phyloP scores from a whole-genome alignment of 2,329 filamentous ascomycete species.

The Aspergillus quadrilineatus region DNA sequence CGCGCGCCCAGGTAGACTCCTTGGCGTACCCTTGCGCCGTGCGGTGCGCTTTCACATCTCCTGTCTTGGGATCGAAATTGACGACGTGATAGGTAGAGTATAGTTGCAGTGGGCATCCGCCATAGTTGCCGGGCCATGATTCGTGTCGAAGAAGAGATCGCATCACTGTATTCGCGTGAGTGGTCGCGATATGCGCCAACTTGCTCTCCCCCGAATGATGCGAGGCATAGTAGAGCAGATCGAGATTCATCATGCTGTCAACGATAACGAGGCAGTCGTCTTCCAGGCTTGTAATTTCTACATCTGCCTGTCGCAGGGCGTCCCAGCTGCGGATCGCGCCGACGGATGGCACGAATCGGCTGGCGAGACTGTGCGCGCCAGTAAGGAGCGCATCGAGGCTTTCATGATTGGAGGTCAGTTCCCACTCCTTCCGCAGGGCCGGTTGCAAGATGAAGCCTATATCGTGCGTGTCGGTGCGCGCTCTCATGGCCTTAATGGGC shows the following conservation, averaged over 20 bases:
- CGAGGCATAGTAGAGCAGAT: conserved; percentile 41
- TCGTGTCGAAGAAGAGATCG: conserved; percentile 14
- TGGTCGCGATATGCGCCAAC: conserved; percentile 30
- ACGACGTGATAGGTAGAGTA: conserved; percentile 24
- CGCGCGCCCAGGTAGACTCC: conserved; percentile 26
- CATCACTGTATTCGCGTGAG: conserved; percentile 19
- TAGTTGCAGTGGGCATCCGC: conserved; percentile 17
- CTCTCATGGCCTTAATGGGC: conserved; percentile 17
- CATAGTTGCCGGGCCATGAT: conserved; percentile 13
- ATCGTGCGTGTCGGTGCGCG: conserved; percentile 54
- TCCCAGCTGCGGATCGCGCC: conserved; percentile 40
- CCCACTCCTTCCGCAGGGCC: conserved; percentile 49
- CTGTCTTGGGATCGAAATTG: conserved; percentile 19
- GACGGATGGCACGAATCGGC: conserved; percentile 37
- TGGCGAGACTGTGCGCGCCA: conserved; percentile 28
- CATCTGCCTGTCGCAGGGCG: conserved; percentile 3
- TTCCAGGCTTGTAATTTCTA: conserved; percentile 1
- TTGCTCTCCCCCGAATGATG: conserved; percentile 23
- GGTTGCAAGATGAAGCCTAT: conserved; percentile 55
- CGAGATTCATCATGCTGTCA: conserved; percentile 27
- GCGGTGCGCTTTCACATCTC: conserved; percentile 17
- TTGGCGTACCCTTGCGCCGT: conserved; percentile 26
- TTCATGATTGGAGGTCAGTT: conserved; percentile 36
- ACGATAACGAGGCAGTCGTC: conserved; percentile 14
- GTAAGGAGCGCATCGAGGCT: conserved; percentile 16